Evolutionary conservation across 352 stramenopile species (phyloP), one percentile per base, ranked within the genome.

Genomic region (Bremia lactucae): DNA sequence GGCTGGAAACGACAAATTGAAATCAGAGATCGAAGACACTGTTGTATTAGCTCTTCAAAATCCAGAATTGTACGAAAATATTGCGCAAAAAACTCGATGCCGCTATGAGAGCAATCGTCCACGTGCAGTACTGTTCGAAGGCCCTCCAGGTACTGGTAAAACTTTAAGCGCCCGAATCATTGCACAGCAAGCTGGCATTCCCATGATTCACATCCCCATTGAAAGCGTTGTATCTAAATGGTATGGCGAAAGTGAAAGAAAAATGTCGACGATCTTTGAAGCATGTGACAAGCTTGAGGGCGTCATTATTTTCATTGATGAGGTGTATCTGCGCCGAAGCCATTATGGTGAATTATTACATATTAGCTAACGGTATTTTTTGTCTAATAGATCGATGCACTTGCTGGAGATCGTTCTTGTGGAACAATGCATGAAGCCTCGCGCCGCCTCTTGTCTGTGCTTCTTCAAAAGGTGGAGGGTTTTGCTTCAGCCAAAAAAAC

Each of bases 161-260:
- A 97, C 90, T 7, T 56, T 95, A 14, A 96, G 81, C 20, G 90
- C 90, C 2, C 80, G 90, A n/a, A 95, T 97, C 35, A 94, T 97
- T 49, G 90, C 89, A 8, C 78, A 89, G 46, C 77, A 96, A 59
- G 85, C 84, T 10, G 85, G 90, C 4, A 83, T 95, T 25, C 90
- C 90, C 11, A 87, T 97, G 73, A 88, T 97, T 38, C 87, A 96
- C 45, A 85, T 97, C 46, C 83, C 85, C 0, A 92, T 96, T 24
- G 90, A 97, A 57, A 94, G 74, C 46, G 79, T 97, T 35, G 83
- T 96, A 25, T 95, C 82, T 20, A 97, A 97, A 54, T 97, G 82
- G 81, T 97, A 96, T 40, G 89, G 89, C 14, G 89, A 97, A 46
- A 96, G 85, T 66, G 88, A 97, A 53, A 96, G 96, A 62, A 92